A percentile compares a stretch with the other conserved stretches of the same genome.
phyloP scores from a whole-genome alignment of 2,329 filamentous ascomycete genomes.

The Volutella citrinella region DNA sequence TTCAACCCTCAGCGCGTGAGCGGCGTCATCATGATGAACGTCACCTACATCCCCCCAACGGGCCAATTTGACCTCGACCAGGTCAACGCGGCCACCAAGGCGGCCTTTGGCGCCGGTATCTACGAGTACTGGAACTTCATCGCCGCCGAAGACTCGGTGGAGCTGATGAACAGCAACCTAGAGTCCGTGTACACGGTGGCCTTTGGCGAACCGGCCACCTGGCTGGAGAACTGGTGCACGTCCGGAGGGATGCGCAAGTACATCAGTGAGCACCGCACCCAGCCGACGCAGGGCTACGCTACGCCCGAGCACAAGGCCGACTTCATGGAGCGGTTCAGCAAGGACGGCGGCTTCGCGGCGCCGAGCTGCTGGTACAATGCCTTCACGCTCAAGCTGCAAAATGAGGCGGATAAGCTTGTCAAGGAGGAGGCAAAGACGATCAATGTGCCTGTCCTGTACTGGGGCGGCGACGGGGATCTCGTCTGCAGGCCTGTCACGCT shows the following conservation, averaged over 20 bases:
- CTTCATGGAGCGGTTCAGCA: constrained; percentile 23
- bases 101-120: constrained; percentile 33
- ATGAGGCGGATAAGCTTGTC: constrained; percentile 16
- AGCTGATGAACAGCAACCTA: constrained; percentile 35
- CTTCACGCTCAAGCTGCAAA: constrained; percentile 15
- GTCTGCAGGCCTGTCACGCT: constrained; percentile 23
- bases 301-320: constrained; percentile 19
- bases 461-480: constrained; percentile 24
- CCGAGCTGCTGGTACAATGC: constrained; percentile 28
- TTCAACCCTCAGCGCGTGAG: constrained; percentile 37
- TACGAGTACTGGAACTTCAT: constrained; percentile 47
- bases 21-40: constrained; percentile 41
- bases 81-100: constrained; percentile 28
- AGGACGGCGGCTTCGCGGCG: constrained; percentile 24
- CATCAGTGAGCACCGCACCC: constrained; percentile 17
- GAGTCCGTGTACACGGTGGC: constrained; percentile 34
- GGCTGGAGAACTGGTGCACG: constrained; percentile 34
- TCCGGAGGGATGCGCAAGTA: constrained; percentile 31
- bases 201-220: constrained; percentile 29
- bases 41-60: constrained; percentile 37
- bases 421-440: constrained; percentile 15
- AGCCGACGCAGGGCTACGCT: constrained; percentile 25
- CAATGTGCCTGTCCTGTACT: constrained; percentile 24
- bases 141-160: constrained; percentile 34
- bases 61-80: constrained; percentile 34